phyloP scores from a whole-genome alignment of 2,329 filamentous ascomycete genomes.

The Alternaria atra region DNA sequence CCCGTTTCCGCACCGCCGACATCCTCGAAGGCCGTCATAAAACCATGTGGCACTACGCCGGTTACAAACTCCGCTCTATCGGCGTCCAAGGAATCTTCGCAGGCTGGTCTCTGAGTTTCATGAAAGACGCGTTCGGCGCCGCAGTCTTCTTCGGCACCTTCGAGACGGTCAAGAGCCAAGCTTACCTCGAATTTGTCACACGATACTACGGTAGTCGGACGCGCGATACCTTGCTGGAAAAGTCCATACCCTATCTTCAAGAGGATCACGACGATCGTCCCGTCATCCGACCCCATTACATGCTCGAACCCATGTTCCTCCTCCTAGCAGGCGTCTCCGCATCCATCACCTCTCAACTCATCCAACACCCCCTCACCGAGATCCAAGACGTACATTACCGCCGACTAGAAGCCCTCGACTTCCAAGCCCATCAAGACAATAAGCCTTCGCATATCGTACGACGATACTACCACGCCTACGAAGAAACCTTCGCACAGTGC shows the following conservation, averaged over 20 bases:
- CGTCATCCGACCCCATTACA: constrained; percentile 76
- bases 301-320: constrained; percentile 77
- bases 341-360: constrained; percentile 71
- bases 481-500: constrained; percentile 71
- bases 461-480: constrained; percentile 76
- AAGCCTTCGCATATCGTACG: constrained; percentile 55
- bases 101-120: constrained; percentile 73
- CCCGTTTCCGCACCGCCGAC: constrained; percentile 72
- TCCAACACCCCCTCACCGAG: constrained; percentile 76
- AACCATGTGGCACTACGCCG: constrained; percentile 77
- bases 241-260: constrained; percentile 29
- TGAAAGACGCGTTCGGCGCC: constrained; percentile 74
- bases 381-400: constrained; percentile 78
- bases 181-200: constrained; percentile 74
- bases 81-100: constrained; percentile 77
- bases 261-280: constrained; percentile 46
- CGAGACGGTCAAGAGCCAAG: constrained; percentile 78
- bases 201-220: constrained; percentile 67
- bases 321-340: constrained; percentile 74
- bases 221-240: constrained; percentile 40
- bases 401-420: constrained; percentile 75
- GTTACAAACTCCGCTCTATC: constrained; percentile 73
- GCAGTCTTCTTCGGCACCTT: constrained; percentile 79
- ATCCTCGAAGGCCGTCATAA: constrained; percentile 67
- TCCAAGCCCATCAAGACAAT: constrained; percentile 55